Evolutionary conservation across 192 early-diverging fungal species (phyloP).

Genomic region (Entomortierella chlamydospora): DNA sequence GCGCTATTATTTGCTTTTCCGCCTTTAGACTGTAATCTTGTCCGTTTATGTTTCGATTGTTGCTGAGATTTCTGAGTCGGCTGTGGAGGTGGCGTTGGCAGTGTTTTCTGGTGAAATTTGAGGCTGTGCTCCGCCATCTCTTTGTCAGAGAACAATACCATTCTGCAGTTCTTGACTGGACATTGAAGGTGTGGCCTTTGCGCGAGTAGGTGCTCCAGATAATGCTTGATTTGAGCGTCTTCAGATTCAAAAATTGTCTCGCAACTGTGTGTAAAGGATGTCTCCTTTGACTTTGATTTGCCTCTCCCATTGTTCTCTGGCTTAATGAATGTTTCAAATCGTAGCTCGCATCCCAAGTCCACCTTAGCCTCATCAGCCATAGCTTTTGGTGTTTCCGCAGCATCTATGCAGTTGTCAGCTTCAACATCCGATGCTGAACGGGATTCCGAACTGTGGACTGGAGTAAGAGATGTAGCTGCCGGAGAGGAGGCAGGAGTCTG

Average conservation of each 20-base stretch:
- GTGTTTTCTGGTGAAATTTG: not conserved
- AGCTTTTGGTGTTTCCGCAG: no score
- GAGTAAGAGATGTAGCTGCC: no score
- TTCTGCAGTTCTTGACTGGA: not conserved
- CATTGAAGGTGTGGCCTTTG: not conserved
- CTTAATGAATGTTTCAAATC: not conserved
- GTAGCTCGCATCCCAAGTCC: not conserved
- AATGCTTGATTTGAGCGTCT: constrained; percentile 1
- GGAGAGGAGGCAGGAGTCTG: no score
- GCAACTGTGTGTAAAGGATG: not conserved
- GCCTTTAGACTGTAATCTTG: not conserved
- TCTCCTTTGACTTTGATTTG: not conserved
- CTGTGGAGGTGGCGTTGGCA: not conserved
- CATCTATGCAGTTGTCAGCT: no score
- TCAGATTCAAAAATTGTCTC: not conserved
- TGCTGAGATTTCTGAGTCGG: not conserved
- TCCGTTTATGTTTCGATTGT: not conserved
- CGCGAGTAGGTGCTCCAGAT: constrained; percentile 3
- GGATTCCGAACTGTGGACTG: no score
- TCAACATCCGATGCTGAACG: no score
- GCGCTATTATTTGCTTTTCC: not conserved
- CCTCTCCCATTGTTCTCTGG: not conserved
- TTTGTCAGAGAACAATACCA: not conserved
- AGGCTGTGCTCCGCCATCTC: constrained; percentile 1
- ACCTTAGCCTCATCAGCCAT: not conserved